Conservation (phyloP, 2,329 filamentous ascomycete species). For the Alternaria conjuncta region DNA sequence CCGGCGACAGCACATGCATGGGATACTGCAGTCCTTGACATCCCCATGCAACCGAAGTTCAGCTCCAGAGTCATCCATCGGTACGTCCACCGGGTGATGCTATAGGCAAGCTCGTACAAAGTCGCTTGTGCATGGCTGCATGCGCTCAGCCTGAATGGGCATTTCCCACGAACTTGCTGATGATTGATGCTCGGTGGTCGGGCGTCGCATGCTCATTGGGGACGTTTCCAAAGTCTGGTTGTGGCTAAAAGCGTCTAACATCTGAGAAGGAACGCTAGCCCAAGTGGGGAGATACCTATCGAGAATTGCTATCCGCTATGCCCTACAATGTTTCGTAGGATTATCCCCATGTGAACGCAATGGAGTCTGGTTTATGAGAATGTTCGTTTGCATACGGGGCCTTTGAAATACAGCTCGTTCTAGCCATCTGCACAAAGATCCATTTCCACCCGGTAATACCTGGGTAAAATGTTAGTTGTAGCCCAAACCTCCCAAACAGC, state of each 20-base stretch:
- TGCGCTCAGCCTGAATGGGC: neutral
- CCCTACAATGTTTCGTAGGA: neutral
- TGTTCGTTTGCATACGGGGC: neutral
- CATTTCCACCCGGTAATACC: neutral
- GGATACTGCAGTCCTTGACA: neutral
- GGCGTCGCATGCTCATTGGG: conserved; percentile 1
- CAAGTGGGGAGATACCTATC: neutral
- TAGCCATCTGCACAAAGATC: neutral
- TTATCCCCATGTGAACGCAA: neutral
- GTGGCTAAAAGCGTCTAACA: neutral
- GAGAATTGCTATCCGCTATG: neutral
- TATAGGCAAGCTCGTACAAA: neutral
- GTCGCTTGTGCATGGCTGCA: neutral
- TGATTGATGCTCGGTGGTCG: neutral
- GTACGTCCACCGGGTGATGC: neutral
- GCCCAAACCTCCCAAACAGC: neutral
- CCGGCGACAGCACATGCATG: neutral
- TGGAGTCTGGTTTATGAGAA: neutral
- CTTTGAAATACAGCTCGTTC: neutral
- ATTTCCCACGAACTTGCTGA: neutral
- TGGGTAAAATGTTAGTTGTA: neutral
- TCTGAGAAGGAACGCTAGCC: neutral
- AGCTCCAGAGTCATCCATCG: neutral
- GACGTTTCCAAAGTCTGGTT: neutral
- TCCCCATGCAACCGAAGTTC: conserved; percentile 1